phyloP scores from a whole-genome alignment of 495 filamentous ascomycete species.

The Penicillium ucsense region DNA sequence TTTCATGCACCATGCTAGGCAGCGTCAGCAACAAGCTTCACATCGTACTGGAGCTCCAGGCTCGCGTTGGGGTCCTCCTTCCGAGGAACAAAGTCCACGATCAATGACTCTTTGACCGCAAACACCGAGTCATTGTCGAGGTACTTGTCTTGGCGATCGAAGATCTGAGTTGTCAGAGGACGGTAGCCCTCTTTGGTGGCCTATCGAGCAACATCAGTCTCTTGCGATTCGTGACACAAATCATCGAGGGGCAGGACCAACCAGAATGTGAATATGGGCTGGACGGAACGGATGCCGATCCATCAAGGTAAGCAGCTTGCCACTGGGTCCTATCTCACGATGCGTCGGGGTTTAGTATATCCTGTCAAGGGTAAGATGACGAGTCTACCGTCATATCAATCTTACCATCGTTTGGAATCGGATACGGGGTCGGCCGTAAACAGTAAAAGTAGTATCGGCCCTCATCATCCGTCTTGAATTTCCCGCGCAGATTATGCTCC shows the following conservation, averaged over 20 bases:
- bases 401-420: conserved; percentile 58
- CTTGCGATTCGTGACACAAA: background rate
- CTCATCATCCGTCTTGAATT: conserved; percentile 55
- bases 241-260: conserved; percentile 20
- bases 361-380: too few species aligned
- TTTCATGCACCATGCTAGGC: background rate
- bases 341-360: background rate
- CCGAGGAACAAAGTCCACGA: conserved; percentile 54
- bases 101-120: conserved; percentile 64
- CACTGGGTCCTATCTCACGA: conserved; percentile 26
- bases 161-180: conserved; percentile 62
- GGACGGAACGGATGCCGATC: conserved; percentile 74
- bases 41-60: conserved; percentile 53
- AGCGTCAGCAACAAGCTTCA: conserved; percentile 23
- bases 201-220: conserved; percentile 18
- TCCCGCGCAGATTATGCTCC: conserved; percentile 66
- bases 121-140: conserved; percentile 61
- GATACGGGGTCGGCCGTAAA: conserved; percentile 61
- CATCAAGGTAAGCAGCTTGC: conserved; percentile 42
- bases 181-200: conserved; percentile 39
- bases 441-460: conserved; percentile 60
- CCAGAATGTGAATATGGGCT: conserved; percentile 79
- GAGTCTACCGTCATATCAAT: too few species aligned
- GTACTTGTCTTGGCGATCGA: conserved; percentile 55
- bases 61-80: conserved; percentile 52